phyloP scores from a whole-genome alignment of 352 stramenopile genomes.

The Phytophthora constricta region DNA sequence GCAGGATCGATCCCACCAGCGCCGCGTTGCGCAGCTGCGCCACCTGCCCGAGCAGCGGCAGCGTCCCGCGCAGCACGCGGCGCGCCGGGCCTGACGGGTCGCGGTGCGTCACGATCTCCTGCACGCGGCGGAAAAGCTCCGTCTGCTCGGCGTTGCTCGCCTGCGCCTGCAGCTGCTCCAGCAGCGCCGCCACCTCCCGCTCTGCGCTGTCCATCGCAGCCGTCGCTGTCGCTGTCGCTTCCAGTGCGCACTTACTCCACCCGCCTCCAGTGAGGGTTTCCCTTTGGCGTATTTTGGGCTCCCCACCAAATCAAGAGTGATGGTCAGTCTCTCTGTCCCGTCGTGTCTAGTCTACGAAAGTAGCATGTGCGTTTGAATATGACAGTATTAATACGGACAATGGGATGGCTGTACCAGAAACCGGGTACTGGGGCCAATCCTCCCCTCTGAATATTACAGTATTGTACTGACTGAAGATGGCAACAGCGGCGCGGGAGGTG shows the following conservation, averaged over 20 bases:
- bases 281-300: constrained; percentile 11
- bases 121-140: constrained; percentile 62
- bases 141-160: constrained; percentile 59
- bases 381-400: constrained; percentile 18
- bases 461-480: too few relatives aligned
- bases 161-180: constrained; percentile 54
- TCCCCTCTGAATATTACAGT: too few relatives aligned
- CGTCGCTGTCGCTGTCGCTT: neutral
- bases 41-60: constrained; percentile 55
- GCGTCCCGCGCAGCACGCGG: constrained; percentile 46
- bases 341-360: neutral
- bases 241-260: neutral
- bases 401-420: neutral
- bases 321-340: constrained; percentile 13
- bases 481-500: constrained; percentile 46
- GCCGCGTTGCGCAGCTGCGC: constrained; percentile 67
- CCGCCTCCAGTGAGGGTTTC: constrained; percentile 5
- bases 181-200: constrained; percentile 57
- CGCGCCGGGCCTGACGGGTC: constrained; percentile 50
- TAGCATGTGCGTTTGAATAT: neutral
- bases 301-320: constrained; percentile 9
- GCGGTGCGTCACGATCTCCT: constrained; percentile 70
- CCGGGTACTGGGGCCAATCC: too few relatives aligned
- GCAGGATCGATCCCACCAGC: constrained; percentile 58
- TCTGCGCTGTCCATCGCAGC: constrained; percentile 47